Base-by-base conservation (phyloP, 306 rosid species). In the Rubus idaeus region DNA sequence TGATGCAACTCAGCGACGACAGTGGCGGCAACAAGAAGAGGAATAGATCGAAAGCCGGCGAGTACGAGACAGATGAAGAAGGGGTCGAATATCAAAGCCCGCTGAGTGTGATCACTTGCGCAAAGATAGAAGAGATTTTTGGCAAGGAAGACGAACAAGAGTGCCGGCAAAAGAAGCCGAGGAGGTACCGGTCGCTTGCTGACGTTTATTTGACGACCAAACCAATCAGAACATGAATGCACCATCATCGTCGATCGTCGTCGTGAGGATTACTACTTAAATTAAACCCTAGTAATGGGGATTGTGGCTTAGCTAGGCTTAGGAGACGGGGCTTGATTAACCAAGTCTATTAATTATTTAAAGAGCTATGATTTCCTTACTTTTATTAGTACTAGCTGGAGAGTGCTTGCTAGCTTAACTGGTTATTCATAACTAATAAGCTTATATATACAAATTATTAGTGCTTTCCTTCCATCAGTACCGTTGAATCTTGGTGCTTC, bases 1-100 rank as follows among this genome's bases (percentile, higher is more conserved):
- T 89, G 50, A 80, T 91, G 80, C 91, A 88, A 69, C 88, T 86
- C 14, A 85, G 89, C 83, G 86, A 83, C 21, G 90, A 84, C 37
- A 46, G 21, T 39, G 11, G 4, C 12, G 39, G 37, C 39, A 77
- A 46, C 82, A 45, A 4, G 68, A 62, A 57, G 21, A 47, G 23
- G 35, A 20, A 0, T 1, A 39, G 10, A 21, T 60, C 2, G 11
- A 23, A 21, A 18, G 18, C 18, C 18, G 18, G 17, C 47, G 6
- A 11, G 37, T 21, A 23, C 40, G 68, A 63, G 68, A 63, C 20
- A 1, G 64, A 60, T 0, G 87, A 71, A 0, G 78, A 79, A 16
- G 85, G 80, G 21, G 82, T 73, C 45, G 76, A 75, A 0, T 65
- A 40, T 58, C 78, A 80, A 76, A 73, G 81, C 45, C 17, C 12